Percentiles rank a stretch among this genome's conserved stretches.
Conservation (phyloP, 345 rosid species). For the Hypericum androsaemum region DNA sequence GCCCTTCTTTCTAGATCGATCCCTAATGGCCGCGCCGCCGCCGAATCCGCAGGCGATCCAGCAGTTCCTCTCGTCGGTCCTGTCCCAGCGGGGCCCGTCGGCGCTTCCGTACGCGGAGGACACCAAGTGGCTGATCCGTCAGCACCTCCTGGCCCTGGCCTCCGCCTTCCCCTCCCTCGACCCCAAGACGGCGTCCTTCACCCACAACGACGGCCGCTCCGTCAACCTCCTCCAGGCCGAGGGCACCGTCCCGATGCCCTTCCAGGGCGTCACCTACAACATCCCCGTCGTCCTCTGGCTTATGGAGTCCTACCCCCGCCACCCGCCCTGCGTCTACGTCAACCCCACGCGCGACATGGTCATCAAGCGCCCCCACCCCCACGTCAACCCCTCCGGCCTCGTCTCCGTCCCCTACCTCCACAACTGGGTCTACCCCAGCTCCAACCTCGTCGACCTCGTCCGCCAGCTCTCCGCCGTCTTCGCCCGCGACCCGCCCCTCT, state of each 20-base stretch:
- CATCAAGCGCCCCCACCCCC: constrained; percentile 76
- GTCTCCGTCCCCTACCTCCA: constrained; percentile 71
- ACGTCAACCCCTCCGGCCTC: constrained; percentile 77
- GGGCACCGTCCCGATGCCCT: constrained; percentile 77
- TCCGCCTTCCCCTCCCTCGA: constrained; percentile 53
- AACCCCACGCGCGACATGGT: constrained; percentile 96
- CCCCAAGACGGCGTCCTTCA: constrained; percentile 77
- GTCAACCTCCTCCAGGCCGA: constrained; percentile 86
- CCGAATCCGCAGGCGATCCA: constrained; percentile 44
- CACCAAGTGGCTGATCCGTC: constrained; percentile 84
- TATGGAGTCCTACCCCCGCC: constrained; percentile 71
- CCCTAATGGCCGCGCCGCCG: not conserved
- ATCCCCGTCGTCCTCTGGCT: constrained; percentile 92
- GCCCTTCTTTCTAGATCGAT: no score
- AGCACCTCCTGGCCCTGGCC: constrained; percentile 62
- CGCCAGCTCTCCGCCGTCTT: constrained; percentile 42
- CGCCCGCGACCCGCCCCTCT: constrained; percentile 76
- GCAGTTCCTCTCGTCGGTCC: constrained; percentile 44
- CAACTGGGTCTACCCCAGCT: constrained; percentile 78
- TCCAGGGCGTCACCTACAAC: constrained; percentile 75
- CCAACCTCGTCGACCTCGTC: constrained; percentile 62
- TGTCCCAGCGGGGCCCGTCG: not conserved
- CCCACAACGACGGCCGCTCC: constrained; percentile 94
- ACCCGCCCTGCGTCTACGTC: constrained; percentile 76
- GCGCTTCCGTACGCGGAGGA: constrained; percentile 30